phyloP scores from a whole-genome alignment of 306 rosid species.

The Gleditsia sinensis region DNA sequence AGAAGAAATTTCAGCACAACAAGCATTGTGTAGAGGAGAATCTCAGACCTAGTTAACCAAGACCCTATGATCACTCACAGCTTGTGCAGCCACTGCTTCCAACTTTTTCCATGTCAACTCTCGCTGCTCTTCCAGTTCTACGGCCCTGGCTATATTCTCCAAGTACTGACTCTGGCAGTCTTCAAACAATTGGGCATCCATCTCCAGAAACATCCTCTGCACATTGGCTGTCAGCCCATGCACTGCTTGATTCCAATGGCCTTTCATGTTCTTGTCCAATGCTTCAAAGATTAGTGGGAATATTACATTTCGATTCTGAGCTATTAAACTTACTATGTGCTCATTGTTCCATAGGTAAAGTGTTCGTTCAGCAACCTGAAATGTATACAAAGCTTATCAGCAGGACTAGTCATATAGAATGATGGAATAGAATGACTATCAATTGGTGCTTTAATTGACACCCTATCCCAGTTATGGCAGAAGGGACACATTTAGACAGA shows the following conservation, averaged over 20 bases:
- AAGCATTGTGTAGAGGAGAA: conserved; percentile 28
- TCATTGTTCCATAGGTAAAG: conserved; percentile 73
- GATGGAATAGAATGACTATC: too few species aligned
- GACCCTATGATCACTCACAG: conserved; percentile 54
- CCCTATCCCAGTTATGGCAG: too few species aligned
- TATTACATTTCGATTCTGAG: conserved; percentile 55
- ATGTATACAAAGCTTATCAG: conserved; percentile 26
- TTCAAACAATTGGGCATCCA: conserved; percentile 60
- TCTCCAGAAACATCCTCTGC: conserved; percentile 55
- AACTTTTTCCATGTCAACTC: conserved; percentile 60
- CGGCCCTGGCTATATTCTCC: conserved; percentile 52
- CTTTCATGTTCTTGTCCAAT: conserved; percentile 57
- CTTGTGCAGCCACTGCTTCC: conserved; percentile 65
- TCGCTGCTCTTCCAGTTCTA: conserved; percentile 51
- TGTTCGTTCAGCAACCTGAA: conserved; percentile 75
- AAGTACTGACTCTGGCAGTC: conserved; percentile 49
- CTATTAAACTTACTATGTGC: conserved; percentile 52
- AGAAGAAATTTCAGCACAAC: conserved; percentile 30
- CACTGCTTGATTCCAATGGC: conserved; percentile 67
- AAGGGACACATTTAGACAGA: too few species aligned
- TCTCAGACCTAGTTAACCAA: conserved; percentile 48
- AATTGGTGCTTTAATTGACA: too few species aligned
- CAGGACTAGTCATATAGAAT: too few species aligned
- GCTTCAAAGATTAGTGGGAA: conserved; percentile 64
- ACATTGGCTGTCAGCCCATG: conserved; percentile 59